Evolutionary conservation across 1,139 yeast genomes (phyloP), one percentile per base, ranked within the genome.

Genomic region (Scheffersomyces cryptocercus): DNA sequence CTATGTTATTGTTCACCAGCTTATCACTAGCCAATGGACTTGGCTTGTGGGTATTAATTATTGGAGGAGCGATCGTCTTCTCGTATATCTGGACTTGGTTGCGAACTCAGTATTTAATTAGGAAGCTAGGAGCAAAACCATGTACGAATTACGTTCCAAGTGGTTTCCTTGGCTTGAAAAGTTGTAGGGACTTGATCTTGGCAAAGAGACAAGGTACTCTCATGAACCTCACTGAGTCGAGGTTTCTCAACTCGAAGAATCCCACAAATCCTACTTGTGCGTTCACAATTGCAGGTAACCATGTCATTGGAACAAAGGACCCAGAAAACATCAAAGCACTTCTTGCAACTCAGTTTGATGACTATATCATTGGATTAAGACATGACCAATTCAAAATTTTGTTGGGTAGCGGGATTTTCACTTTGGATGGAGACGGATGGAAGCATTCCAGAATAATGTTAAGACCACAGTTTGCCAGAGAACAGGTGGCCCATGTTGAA

Each of bases 381-480:
- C 74, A 75, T 55, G 54, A 54, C 5, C 67, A 64, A 37, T 68
- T 79, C 54, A 49, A 49, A 37, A 77, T 80, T 4, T 59, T 77
- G 16, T 63, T 80, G 39, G 85, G 85, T 6, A 77, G 77, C 45
- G 85, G 85, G 3, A 79, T 80, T 46, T 80, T 80, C 62, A 78
- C 84, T 2, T 65, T 77, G 32, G 81, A 77, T 45, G 81, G 80
- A 9, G 70, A 64, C 32, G 81, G 77, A 4, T 80, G 85, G 85
- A 75, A 77, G 52, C 81, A 79, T 55, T 73, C 82, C 16, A 65
- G 85, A 40, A 74, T 81, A 1, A 65, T 81, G 77, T 69, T 81
- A 52, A 67, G 84, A 45, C 85, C 85, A 1, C 84, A 79, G 58
- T 81, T 81, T 59, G 69, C 78, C 24, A 66, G 81, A 46, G 82